Evolutionary conservation across 2,329 filamentous ascomycete species (phyloP).

Genomic region (Penicillium corylophilum): DNA sequence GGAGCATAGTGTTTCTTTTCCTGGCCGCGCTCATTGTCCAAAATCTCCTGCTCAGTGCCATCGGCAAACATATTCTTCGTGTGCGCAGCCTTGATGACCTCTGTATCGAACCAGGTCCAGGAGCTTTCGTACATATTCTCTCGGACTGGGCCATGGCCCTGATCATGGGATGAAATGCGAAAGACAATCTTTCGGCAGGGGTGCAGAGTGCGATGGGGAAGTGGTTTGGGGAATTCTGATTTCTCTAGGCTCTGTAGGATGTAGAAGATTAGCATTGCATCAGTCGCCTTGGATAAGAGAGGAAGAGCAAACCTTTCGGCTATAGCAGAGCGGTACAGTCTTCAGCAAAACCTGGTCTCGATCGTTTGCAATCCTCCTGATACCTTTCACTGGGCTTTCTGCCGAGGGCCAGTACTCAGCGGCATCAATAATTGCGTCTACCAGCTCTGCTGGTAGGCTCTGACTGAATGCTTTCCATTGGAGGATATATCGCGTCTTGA

Average conservation of each 20-base stretch:
- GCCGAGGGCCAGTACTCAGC: constrained; percentile 38
- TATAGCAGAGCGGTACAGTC: constrained; percentile 39
- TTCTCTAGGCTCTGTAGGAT: constrained; percentile 14
- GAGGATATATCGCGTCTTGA: constrained; percentile 34
- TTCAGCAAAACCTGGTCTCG: constrained; percentile 34
- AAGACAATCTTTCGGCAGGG: constrained; percentile 43
- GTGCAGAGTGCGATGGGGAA: constrained; percentile 36
- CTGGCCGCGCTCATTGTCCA: constrained; percentile 15
- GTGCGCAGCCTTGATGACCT: constrained; percentile 30
- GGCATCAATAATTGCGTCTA: constrained; percentile 41
- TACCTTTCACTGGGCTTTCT: constrained; percentile 18
- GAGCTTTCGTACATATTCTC: constrained; percentile 31
- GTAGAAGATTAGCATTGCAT: constrained; percentile 3
- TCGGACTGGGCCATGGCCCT: constrained; percentile 26
- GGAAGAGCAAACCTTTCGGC: constrained; percentile 25
- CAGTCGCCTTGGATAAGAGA: too few species aligned
- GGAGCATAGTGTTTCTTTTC: constrained; percentile 17
- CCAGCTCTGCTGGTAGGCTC: constrained; percentile 36
- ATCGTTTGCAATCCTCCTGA: constrained; percentile 30
- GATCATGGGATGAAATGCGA: constrained; percentile 36
- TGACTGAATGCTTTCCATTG: constrained; percentile 25
- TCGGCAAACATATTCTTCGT: constrained; percentile 18
- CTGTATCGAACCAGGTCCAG: constrained; percentile 42
- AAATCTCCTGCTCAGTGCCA: constrained; percentile 13
- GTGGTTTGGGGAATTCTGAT: constrained; percentile 18